Evolutionary conservation across 768 basidiomycete species (phyloP), one percentile per base, ranked within the genome.

Genomic region (Boletellus ananas): DNA sequence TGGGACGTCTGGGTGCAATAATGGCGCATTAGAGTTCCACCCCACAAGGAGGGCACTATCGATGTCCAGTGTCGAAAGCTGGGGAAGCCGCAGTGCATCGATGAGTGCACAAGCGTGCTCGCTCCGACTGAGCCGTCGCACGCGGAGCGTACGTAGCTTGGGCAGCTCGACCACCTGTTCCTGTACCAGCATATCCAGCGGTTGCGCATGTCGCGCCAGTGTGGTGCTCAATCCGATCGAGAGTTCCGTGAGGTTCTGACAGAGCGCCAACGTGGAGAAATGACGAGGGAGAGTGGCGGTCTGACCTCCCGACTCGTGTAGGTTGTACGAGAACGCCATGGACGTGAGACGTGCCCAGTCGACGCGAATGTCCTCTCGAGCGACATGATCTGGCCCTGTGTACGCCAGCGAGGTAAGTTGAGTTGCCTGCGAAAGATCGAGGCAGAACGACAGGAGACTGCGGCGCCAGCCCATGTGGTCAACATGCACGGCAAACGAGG

Each of bases 381-480:
- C 47, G 35, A 51, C 55, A 14, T 52, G 59, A 17, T 58, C 61
- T n/a, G 61, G 63, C 3, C 61, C 61, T 8, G 64, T 61, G 43
- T 58, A 65, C 4, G 58, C 59, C 18, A 65, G 41, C 12, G 58
- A 58, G 5, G 43, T 55, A 33, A 65, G 64, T 17, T 11, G 56
- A 12, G 3, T 42, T 1, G 63, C 61, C 14, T 43, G 52, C 0
- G 46, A 16, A 23, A 65, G 59, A 41, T 65, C 61, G 20, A 65
- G 52, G 17, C 13, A 20, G 18, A 63, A 43, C n/a, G 58, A 61
- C 31, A 55, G 48, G 13, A 55, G 50, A 21, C 58, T 52, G 23
- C 55, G 48, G 17, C 60, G 58, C 63, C 63, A 63, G 18, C 61
- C 61, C 60, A 64, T 63, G 43, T 65, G 63, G 25, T 64, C 63